Conservation (phyloP, 73 alveolate species). For the Tetrahymena malaccensis region DNA sequence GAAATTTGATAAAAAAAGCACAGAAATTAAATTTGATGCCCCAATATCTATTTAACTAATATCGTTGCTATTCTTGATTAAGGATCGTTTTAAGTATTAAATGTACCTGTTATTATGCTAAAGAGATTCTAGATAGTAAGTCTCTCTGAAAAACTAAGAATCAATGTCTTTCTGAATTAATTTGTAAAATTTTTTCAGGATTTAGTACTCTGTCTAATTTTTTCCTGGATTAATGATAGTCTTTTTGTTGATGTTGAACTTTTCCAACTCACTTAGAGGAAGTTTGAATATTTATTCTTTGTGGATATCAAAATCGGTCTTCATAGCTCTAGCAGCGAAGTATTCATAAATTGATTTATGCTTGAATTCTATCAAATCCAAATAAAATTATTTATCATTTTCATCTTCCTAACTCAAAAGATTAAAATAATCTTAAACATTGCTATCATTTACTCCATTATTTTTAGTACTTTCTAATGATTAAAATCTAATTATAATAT, state of each 20-base stretch:
- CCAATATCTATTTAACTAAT: background rate
- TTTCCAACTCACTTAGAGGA: background rate
- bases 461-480: background rate
- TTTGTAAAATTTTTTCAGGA: background rate
- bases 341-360: background rate
- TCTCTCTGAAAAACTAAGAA: background rate
- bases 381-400: background rate
- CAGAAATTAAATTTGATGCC: background rate
- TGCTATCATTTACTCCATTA: background rate
- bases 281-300: background rate
- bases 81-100: background rate
- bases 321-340: background rate
- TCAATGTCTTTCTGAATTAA: background rate
- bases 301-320: background rate
- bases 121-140: background rate
- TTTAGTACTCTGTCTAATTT: background rate
- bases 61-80: background rate
- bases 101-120: background rate
- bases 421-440: background rate
- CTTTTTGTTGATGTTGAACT: background rate
- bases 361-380: background rate
- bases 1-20: background rate
- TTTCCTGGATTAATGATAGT: background rate
- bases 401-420: background rate
- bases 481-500: background rate